Conservation (phyloP, 108 stramenopile genomes). For the Conticribra weissflogii region DNA sequence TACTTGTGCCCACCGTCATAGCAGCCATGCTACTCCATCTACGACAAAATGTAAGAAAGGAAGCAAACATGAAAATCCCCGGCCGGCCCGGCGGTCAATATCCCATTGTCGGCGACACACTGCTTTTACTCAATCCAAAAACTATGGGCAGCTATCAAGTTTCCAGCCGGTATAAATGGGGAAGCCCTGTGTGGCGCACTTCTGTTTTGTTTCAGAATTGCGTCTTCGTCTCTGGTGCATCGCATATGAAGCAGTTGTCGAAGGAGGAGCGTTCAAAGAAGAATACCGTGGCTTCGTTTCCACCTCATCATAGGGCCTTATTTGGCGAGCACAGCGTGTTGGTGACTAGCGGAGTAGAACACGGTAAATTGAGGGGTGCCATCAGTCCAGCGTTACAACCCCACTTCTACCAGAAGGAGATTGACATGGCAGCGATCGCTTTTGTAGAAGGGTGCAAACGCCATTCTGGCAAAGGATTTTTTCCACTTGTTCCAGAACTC, state of each 20-base stretch:
- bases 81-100: conserved; percentile 12
- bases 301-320: conserved; percentile 42
- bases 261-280: conserved; percentile 26
- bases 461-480: background rate
- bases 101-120: conserved; percentile 40
- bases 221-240: conserved; percentile 30
- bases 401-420: conserved; percentile 29
- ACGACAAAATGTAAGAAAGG: too few species aligned
- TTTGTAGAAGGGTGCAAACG: conserved; percentile 23
- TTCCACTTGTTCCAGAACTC: conserved; percentile 22
- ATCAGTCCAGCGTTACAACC: conserved; percentile 29
- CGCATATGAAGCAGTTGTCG: conserved; percentile 15
- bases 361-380: conserved; percentile 20
- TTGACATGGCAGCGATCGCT: conserved; percentile 11
- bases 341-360: conserved; percentile 40
- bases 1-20: too few species aligned
- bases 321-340: conserved; percentile 36
- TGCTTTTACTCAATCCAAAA: conserved; percentile 30
- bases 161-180: conserved; percentile 14
- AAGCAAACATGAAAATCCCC: background rate
- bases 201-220: conserved; percentile 24
- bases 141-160: conserved; percentile 41
- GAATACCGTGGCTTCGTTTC: conserved; percentile 36
- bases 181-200: conserved; percentile 20
- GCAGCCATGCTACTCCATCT: background rate